Evolutionary conservation across 2,329 filamentous ascomycete species (phyloP).

Genomic region (Botryotinia convoluta): DNA sequence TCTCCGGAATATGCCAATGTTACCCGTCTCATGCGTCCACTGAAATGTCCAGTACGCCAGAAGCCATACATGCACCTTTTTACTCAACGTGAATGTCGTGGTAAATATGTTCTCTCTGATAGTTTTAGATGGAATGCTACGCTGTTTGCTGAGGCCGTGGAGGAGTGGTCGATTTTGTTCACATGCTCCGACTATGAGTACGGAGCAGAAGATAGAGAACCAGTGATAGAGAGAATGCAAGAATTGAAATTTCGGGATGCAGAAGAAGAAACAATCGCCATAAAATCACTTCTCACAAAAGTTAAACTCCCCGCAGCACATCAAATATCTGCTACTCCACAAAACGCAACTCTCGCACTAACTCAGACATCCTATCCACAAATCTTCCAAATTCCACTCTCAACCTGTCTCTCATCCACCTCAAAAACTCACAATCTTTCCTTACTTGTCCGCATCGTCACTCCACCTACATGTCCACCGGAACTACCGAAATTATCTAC

Average conservation of each 20-base stretch:
- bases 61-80: neutral
- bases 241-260: neutral
- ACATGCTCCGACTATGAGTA: neutral
- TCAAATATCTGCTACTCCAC: neutral
- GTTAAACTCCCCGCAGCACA: neutral
- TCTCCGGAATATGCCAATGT: neutral
- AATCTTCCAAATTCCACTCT: neutral
- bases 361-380: neutral
- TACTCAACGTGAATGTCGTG: neutral
- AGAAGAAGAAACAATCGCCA: neutral
- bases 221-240: neutral
- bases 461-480: neutral
- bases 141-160: neutral
- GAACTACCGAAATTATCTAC: neutral
- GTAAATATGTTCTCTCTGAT: neutral
- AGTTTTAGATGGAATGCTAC: neutral
- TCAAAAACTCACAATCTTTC: neutral
- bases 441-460: neutral
- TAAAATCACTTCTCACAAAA: neutral
- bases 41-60: neutral
- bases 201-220: neutral
- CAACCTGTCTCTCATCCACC: conserved; percentile 1
- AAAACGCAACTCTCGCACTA: neutral
- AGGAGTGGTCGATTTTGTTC: neutral
- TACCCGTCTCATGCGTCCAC: neutral